Evolutionary conservation across 2,329 filamentous ascomycete genomes (phyloP), one percentile per base, ranked within the genome.

Genomic region (Penicillium concentricum): DNA sequence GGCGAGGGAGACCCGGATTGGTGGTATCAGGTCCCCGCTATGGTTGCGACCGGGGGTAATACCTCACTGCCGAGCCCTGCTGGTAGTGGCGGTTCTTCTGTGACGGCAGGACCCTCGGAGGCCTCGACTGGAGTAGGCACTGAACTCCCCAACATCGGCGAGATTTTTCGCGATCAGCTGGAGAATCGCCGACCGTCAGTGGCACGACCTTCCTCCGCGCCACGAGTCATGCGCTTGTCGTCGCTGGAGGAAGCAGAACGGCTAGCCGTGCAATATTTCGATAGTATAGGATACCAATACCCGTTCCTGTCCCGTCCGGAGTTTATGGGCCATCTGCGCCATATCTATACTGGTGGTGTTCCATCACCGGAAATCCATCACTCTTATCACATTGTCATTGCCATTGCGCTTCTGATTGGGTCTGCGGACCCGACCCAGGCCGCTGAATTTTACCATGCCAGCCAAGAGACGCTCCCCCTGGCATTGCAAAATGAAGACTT

Each of bases 401-500:
- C 73, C 6, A 73, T 70, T 32, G 65, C 72, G 15, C 57, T 74
- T 44, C 57, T 73, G 49, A 75, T 74, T 35, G 67, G 69, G 10
- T 69, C 71, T 20, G 66, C 66, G 7, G 71, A 74, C 41, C 56
- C 65, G 13, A 58, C 63, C 2, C 65, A 71, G 51, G 67, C 72
- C 0, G 64, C 64, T 7, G 71, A 74, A 24, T 75, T 75, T 48
- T 75, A 74, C 46, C 64, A 65, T 13, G 70, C 67, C 5, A 72
- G 72, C 39, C 70, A 71, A 56, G 67, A 74, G 53, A 74, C 73
- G 0, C 52, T 75, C 24, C 51, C 71, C 4, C 41, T 66, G 43
- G 72, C 72, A 6, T 56, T 75, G 39, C 73, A 74, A 58, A 75
- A 74, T 46, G 73, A 75, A 51, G 73, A 75, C 48, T 45, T 74